phyloP scores from a whole-genome alignment of 805 yeast genomes.

The Tetrapisispora fleetii region DNA sequence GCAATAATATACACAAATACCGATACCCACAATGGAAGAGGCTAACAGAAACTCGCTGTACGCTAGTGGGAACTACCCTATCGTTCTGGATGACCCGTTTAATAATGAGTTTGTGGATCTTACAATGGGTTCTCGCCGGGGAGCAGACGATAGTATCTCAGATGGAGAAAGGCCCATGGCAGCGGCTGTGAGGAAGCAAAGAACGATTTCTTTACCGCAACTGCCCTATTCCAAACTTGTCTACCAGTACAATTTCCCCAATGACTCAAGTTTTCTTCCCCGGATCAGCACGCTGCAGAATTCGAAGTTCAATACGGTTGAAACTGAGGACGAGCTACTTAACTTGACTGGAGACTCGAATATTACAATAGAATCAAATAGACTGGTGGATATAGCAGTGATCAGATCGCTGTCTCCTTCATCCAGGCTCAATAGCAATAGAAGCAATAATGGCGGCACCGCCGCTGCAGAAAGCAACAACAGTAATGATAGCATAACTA shows the following conservation, averaged over 20 bases:
- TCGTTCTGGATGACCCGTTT: slow-evolving; percentile 1
- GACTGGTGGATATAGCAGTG: slow-evolving; percentile 16
- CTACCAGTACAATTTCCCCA: slow-evolving; percentile 19
- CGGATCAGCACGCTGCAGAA: neutral
- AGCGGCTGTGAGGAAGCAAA: slow-evolving; percentile 30
- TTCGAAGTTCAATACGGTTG: neutral
- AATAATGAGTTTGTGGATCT: slow-evolving; percentile 1
- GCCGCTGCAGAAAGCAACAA: neutral
- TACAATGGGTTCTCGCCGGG: neutral
- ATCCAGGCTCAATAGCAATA: neutral
- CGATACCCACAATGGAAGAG: neutral
- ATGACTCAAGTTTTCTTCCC: neutral
- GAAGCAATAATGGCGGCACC: neutral
- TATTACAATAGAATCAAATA: slow-evolving; percentile 26
- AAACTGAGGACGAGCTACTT: slow-evolving; percentile 22
- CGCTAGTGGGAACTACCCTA: neutral
- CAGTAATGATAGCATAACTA: neutral
- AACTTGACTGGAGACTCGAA: slow-evolving; percentile 26
- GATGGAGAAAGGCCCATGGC: neutral
- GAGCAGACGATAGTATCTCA: neutral
- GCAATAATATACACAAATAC: too few relatives aligned
- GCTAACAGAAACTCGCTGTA: neutral
- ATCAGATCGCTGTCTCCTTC: slow-evolving; percentile 8
- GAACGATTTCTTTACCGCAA: slow-evolving; percentile 48
- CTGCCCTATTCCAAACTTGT: slow-evolving; percentile 38